Evolutionary conservation across 805 yeast species (phyloP).

Genomic region (Candida sanyiensis): DNA sequence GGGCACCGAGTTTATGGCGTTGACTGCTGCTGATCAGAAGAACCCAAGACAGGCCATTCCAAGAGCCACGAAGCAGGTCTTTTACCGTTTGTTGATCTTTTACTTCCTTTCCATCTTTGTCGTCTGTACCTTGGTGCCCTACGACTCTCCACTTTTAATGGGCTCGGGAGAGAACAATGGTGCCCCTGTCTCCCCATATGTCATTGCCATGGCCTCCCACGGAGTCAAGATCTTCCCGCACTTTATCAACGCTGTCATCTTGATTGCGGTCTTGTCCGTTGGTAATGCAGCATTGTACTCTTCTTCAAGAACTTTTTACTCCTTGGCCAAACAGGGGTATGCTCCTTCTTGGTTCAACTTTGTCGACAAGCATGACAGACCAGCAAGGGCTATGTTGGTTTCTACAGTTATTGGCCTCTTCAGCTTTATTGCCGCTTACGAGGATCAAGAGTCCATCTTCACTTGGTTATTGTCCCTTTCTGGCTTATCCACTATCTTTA

Average conservation of each 20-base stretch:
- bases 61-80: constrained; percentile 57
- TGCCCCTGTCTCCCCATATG: constrained; percentile 66
- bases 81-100: constrained; percentile 57
- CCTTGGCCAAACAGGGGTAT: constrained; percentile 65
- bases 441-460: constrained; percentile 52
- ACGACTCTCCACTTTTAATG: constrained; percentile 42
- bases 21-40: constrained; percentile 61
- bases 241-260: constrained; percentile 67
- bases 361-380: constrained; percentile 55
- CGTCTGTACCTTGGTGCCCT: constrained; percentile 59
- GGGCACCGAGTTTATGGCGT: constrained; percentile 61
- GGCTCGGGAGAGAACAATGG: constrained; percentile 44
- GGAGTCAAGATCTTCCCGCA: constrained; percentile 58
- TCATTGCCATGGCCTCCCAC: constrained; percentile 52
- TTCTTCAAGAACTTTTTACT: constrained; percentile 63
- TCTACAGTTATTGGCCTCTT: constrained; percentile 53
- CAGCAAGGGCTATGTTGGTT: constrained; percentile 46
- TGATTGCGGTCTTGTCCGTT: constrained; percentile 68
- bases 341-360: constrained; percentile 51
- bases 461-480: constrained; percentile 60
- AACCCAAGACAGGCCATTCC: constrained; percentile 57
- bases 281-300: constrained; percentile 73
- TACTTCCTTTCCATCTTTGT: constrained; percentile 49
- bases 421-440: constrained; percentile 62
- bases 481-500: constrained; percentile 55